Evolutionary conservation across 306 rosid species (phyloP), one percentile per base, ranked within the genome.

Genomic region (Vicia villosa): DNA sequence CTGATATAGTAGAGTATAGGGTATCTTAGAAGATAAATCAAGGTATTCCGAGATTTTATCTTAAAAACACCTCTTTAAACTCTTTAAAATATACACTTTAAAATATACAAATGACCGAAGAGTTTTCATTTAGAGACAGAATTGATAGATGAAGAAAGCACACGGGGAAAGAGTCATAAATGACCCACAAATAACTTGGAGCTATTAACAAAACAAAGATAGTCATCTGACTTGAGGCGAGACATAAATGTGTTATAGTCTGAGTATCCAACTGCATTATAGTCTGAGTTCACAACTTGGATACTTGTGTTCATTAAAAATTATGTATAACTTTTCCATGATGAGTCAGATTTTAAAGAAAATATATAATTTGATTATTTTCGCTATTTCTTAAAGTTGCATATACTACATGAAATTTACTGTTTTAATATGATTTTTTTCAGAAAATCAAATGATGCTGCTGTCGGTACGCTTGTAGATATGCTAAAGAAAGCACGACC

Each of bases 401-500:
- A 9, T 32, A 8, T 0, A 24, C 50, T 45, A 51, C 40, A 26
- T 74, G n/a, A 65, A 36, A 26, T 14, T 47, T 19, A 22, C 38
- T 36, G 4, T 41, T 67, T 36, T 72, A 62, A 71, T 47, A 17
- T 1, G 38, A 32, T 66, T 68, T 55, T 40, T 65, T 69, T 15
- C n/a, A 84, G 82, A 45, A 90, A 84, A 76, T 90, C 98, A 17
- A 91, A 85, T 36, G 86, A 86, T 21, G 96, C 98, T 56, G 91
- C 91, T 64, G 90, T 93, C 54, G 98, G 97, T 47, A 89, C 32
- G 0, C 90, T 93, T 55, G 97, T 90, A n/a, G 65, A 17, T 6
- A 83, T 90, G 96, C 73, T 93, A 43, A 84, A 73, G 45, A 90
- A 88, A 60, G 97, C 98, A 16, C 88, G 83, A 58, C 97, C 98